Conservation (phyloP, 179 eudicot genomes). For the Carnegiea gigantea region DNA sequence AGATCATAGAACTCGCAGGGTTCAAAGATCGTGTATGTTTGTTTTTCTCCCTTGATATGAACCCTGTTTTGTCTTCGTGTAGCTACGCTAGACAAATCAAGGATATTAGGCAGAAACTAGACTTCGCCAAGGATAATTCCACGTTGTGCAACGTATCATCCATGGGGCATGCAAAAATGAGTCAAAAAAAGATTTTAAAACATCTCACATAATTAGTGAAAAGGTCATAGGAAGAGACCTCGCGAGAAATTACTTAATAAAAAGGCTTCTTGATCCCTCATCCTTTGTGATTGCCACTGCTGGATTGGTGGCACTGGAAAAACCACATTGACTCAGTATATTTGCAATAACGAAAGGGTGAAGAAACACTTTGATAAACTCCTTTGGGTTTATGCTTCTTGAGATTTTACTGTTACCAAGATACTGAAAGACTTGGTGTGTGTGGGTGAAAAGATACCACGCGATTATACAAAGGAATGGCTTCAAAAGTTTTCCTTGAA, state of each 20-base stretch:
- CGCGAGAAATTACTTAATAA: slow-evolving; percentile 5
- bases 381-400: slow-evolving; percentile 13
- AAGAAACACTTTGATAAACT: slow-evolving; percentile 6
- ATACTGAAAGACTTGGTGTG: background rate
- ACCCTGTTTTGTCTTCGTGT: slow-evolving; percentile 1
- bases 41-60: slow-evolving; percentile 4
- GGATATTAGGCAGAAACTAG: background rate
- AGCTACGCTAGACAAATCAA: slow-evolving; percentile 8
- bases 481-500: no score
- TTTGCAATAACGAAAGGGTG: slow-evolving; percentile 12
- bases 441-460: background rate
- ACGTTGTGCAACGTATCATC: no score
- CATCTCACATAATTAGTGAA: background rate
- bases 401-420: slow-evolving; percentile 1
- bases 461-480: no score
- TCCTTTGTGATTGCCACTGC: slow-evolving; percentile 11
- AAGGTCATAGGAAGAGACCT: background rate
- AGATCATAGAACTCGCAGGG: slow-evolving; percentile 8
- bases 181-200: no score
- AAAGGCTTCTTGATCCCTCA: background rate
- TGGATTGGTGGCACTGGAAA: slow-evolving; percentile 22
- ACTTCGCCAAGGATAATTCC: background rate
- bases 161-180: background rate
- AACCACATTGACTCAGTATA: slow-evolving; percentile 18
- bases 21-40: background rate